Evolutionary conservation across 306 rosid species (phyloP).

Genomic region (Citrullus mucosospermus): DNA sequence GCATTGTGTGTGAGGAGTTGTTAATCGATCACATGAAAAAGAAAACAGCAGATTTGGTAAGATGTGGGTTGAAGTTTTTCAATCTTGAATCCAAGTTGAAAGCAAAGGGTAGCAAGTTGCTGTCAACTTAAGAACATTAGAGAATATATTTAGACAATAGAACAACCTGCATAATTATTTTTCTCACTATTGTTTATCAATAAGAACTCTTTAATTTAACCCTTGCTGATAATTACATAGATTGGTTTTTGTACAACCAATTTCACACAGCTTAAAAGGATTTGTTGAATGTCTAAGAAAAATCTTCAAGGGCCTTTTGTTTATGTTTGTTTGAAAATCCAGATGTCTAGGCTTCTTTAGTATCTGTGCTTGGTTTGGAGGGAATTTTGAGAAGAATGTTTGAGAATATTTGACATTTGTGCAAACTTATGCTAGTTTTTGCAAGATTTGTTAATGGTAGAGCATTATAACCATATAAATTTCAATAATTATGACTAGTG

Average conservation of each 20-base stretch:
- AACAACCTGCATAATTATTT: neutral
- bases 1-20: constrained; percentile 56
- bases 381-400: neutral
- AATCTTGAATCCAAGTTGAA: constrained; percentile 70
- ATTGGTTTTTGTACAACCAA: neutral
- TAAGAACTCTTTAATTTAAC: too few species aligned
- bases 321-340: neutral
- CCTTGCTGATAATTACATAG: too few species aligned
- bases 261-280: neutral
- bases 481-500: too few species aligned
- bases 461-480: neutral
- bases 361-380: neutral
- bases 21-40: constrained; percentile 74
- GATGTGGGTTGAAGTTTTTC: constrained; percentile 67
- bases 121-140: constrained; percentile 28
- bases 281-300: neutral
- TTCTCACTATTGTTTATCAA: neutral
- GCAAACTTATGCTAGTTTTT: neutral
- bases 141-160: neutral
- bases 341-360: neutral
- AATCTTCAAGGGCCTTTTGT: neutral
- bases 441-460: neutral
- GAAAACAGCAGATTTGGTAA: constrained; percentile 66
- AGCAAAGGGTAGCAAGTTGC: constrained; percentile 45
- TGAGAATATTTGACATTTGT: neutral